These are phyloP conservation scores for Bonia amplexicaulis DNA, from an alignment of 176 grass and related monocot species.

Conservation along the genomic window DNA sequence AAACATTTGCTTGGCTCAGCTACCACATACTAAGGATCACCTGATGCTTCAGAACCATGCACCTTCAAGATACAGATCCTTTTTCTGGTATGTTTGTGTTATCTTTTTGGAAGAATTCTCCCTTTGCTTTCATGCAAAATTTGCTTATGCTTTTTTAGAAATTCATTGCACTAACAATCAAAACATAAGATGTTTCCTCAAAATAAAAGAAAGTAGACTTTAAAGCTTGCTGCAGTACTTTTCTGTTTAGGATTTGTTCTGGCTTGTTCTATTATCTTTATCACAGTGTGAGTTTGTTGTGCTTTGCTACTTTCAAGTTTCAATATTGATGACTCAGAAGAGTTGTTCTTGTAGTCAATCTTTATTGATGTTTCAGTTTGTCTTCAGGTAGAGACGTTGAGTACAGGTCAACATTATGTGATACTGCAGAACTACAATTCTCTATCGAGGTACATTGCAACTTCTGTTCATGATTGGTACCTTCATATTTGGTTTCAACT, in stretches of 20 bases:
- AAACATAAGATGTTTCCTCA: background rate
- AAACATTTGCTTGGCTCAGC: conserved; percentile 39
- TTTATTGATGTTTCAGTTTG: conserved; percentile 19
- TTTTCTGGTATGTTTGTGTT: conserved; percentile 56
- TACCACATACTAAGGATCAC: conserved; percentile 46
- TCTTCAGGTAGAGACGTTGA: conserved; percentile 55
- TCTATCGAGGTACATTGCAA: conserved; percentile 53
- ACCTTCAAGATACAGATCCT: conserved; percentile 55
- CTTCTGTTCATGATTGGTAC: background rate
- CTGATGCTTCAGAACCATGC: conserved; percentile 42
- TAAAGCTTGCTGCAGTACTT: background rate
- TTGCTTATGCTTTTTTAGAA: background rate
- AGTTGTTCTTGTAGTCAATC: conserved; percentile 2
- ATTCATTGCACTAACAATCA: background rate
- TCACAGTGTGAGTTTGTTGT: background rate
- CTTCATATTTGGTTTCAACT: background rate
- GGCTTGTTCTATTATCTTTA: background rate
- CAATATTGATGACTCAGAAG: background rate
- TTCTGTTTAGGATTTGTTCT: background rate
- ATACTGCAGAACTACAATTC: conserved; percentile 73
- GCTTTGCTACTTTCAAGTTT: background rate
- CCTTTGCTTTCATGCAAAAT: background rate
- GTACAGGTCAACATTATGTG: conserved; percentile 58
- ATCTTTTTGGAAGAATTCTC: background rate
- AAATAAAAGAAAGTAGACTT: background rate